phyloP scores from a whole-genome alignment of 495 filamentous ascomycete genomes.

The Penicillium manginii region DNA sequence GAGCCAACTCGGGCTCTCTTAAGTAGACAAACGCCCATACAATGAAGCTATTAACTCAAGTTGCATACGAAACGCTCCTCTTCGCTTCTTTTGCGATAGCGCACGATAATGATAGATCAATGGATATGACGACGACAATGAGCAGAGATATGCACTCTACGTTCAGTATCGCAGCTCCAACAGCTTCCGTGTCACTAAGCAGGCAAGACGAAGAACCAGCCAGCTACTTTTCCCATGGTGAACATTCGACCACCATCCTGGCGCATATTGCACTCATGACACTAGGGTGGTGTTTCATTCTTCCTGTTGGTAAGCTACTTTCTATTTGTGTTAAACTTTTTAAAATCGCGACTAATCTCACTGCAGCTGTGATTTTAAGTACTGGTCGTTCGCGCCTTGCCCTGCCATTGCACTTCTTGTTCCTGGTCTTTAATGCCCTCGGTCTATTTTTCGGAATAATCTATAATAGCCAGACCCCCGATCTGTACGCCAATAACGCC shows the following conservation, averaged over 20 bases:
- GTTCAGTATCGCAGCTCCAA: neutral
- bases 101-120: neutral
- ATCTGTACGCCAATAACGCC: conserved; percentile 85
- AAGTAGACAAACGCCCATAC: too few species aligned
- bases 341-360: neutral
- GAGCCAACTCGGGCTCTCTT: too few species aligned
- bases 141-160: neutral
- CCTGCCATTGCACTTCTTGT: conserved; percentile 70
- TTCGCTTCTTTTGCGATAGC: neutral
- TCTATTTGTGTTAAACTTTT: neutral
- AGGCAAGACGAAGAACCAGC: conserved; percentile 29
- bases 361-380: conserved; percentile 82
- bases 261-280: conserved; percentile 82
- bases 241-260: conserved; percentile 67
- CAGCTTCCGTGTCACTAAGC: neutral
- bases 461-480: conserved; percentile 82
- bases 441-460: conserved; percentile 73
- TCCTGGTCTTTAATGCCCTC: conserved; percentile 71
- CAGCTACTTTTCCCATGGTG: conserved; percentile 77
- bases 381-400: conserved; percentile 77
- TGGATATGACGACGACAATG: neutral
- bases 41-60: neutral
- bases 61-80: neutral
- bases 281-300: conserved; percentile 80
- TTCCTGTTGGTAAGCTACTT: conserved; percentile 70